Conservation (phyloP, 192 early-diverging fungal genomes). For the Ramicandelaber brevisporus region DNA sequence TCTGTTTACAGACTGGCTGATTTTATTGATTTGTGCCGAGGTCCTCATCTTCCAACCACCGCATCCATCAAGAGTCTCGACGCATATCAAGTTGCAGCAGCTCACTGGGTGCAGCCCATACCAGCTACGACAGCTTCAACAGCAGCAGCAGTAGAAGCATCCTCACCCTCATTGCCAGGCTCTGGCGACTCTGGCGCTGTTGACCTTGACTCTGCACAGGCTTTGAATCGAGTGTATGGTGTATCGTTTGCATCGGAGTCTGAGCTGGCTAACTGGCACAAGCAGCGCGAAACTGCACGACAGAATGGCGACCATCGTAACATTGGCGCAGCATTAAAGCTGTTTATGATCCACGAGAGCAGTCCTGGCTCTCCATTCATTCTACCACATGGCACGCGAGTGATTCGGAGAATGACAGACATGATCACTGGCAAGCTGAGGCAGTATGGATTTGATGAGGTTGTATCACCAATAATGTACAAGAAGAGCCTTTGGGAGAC, state of each 20-base stretch:
- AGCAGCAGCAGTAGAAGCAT: conserved; percentile 9
- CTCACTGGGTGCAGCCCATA: conserved; percentile 26
- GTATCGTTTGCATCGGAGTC: conserved; percentile 31
- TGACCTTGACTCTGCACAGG: too few species aligned
- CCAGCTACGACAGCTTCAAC: not conserved
- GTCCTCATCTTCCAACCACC: conserved; percentile 48
- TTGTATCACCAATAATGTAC: conserved; percentile 77
- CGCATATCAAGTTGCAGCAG: conserved; percentile 25
- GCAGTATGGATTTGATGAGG: conserved; percentile 58
- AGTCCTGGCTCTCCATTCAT: conserved; percentile 52
- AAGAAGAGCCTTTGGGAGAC: conserved; percentile 83
- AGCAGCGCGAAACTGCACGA: conserved; percentile 16
- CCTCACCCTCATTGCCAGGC: conserved; percentile 15
- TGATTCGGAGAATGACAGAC: conserved; percentile 48
- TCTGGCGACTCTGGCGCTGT: not conserved
- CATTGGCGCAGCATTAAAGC: conserved; percentile 35
- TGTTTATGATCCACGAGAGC: conserved; percentile 42
- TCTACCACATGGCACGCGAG: conserved; percentile 51
- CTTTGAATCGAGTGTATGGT: conserved; percentile 42
- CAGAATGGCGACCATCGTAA: conserved; percentile 33
- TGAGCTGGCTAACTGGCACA: conserved; percentile 23
- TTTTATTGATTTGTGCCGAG: conserved; percentile 55
- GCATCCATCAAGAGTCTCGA: conserved; percentile 25
- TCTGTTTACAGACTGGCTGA: conserved; percentile 39
- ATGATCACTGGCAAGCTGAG: conserved; percentile 53